These are phyloP conservation scores for Glonium stellatum DNA, from an alignment of 495 filamentous ascomycete genomes.

Conservation along the genomic window DNA sequence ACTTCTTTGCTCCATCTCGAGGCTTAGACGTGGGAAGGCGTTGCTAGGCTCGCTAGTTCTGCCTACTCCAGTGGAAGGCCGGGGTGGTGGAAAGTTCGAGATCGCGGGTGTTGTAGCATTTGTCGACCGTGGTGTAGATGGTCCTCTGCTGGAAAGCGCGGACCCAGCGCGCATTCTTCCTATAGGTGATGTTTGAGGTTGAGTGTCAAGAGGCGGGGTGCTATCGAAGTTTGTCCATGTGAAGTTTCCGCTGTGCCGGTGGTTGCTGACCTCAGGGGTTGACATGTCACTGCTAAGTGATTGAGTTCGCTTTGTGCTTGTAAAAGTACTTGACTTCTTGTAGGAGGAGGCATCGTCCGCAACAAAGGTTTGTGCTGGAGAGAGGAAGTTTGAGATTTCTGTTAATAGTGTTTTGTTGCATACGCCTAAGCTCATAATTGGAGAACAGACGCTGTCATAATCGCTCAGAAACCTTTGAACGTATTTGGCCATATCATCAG, in stretches of 20 bases:
- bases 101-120: constrained; percentile 3
- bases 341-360: constrained; percentile 28
- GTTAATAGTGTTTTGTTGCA: constrained; percentile 53
- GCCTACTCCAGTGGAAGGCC: not conserved
- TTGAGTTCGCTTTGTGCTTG: constrained; percentile 28
- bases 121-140: constrained; percentile 15
- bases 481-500: constrained; percentile 41
- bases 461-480: constrained; percentile 56
- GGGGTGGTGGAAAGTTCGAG: constrained; percentile 11
- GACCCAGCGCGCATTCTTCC: constrained; percentile 13
- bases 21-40: constrained; percentile 17
- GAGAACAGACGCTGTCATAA: constrained; percentile 54
- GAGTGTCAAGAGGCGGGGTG: constrained; percentile 1
- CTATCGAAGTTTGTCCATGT: not conserved
- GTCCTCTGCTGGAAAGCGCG: constrained; percentile 15
- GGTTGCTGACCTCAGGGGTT: constrained; percentile 3
- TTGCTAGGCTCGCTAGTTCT: not conserved
- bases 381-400: constrained; percentile 49
- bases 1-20: constrained; percentile 6
- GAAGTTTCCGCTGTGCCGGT: constrained; percentile 20
- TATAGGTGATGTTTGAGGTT: constrained; percentile 2
- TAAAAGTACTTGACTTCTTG: constrained; percentile 31
- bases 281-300: constrained; percentile 33
- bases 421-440: constrained; percentile 46
- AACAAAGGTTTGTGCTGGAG: constrained; percentile 42